Base-by-base conservation (phyloP, 495 filamentous ascomycete species). In the Chaetomidium leptoderma region DNA sequence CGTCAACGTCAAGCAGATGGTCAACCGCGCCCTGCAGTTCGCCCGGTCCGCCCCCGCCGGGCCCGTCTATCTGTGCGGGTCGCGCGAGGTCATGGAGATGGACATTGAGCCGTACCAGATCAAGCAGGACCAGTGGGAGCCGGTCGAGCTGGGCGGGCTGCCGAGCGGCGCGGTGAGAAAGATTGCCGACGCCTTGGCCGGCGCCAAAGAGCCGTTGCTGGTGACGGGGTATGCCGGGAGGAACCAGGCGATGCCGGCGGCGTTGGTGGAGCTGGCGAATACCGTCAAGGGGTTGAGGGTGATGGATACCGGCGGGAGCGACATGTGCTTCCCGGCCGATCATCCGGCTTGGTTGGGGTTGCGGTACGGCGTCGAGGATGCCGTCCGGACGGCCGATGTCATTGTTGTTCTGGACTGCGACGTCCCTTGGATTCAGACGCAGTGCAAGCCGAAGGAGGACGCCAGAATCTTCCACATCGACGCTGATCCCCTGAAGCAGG, bases 1-100 rank as follows among this genome's bases (percentile, higher is more conserved):
- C 4, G 86, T 85, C 67, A 97, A 97, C 67, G 84, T 97, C 37
- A 97, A 97, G 74, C 92, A 97, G 75, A 89, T 97, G 77, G 89
- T 97, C 30, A 91, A 92, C 59, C 84, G 92, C 8, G 92, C 92
- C 4, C 66, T 97, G 59, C 89, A 91, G 64, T 97, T 95, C 65
- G 91, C 92, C 0, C 86, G 72, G 49, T 88, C 84, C 46, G 86
- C 87, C 42, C 92, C 92, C 0, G 80, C 88, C 61, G 92, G 92
- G 0, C 92, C 92, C 0, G 91, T 93, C 0, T 96, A 97, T 63
- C 74, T 97, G 11, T 81, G 82, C 53, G 91, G 88, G 1, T 88
- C 90, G 6, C 79, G 92, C 63, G 92, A 97, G 67, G 83, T 91
- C 9, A 91, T 97, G 87, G 92, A 95, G 66, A 86, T 92, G 68